phyloP scores from a whole-genome alignment of 306 rosid species.

The Cucurbita argyrosperma region DNA sequence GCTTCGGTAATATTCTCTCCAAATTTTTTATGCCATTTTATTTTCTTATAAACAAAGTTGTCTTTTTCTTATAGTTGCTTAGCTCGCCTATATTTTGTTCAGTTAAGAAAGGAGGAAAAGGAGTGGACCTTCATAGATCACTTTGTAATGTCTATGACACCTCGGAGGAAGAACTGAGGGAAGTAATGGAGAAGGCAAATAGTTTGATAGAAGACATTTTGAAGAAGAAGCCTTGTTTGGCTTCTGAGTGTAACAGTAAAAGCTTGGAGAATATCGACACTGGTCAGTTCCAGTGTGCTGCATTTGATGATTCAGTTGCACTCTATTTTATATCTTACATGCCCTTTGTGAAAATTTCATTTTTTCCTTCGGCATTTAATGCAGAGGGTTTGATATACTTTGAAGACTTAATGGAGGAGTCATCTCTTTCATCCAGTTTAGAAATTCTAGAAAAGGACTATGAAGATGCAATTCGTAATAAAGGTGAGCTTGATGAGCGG shows the following conservation, averaged over 20 bases:
- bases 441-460: slow-evolving; percentile 65
- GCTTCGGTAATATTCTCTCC: slow-evolving; percentile 42
- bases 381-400: slow-evolving; percentile 82
- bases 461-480: slow-evolving; percentile 41
- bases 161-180: slow-evolving; percentile 76
- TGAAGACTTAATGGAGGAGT: slow-evolving; percentile 63
- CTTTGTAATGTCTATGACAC: slow-evolving; percentile 67
- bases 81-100: slow-evolving; percentile 15
- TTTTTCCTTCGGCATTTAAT: not conserved
- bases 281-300: slow-evolving; percentile 31
- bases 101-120: slow-evolving; percentile 60
- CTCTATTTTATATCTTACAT: not conserved
- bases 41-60: not conserved
- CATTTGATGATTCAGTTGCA: not conserved
- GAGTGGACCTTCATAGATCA: slow-evolving; percentile 76
- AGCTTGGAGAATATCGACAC: slow-evolving; percentile 53
- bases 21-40: not conserved
- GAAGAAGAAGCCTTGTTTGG: slow-evolving; percentile 58
- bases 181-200: slow-evolving; percentile 72
- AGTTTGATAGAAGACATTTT: slow-evolving; percentile 54
- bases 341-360: slow-evolving; percentile 4
- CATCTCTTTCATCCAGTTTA: slow-evolving; percentile 44
- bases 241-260: slow-evolving; percentile 57
- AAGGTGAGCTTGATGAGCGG: slow-evolving; percentile 85
- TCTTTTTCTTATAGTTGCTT: slow-evolving; percentile 9